These are phyloP conservation scores for Leptodontidium sp. DNA, from an alignment of 2,329 filamentous ascomycete genomes.

Conservation along the genomic window DNA sequence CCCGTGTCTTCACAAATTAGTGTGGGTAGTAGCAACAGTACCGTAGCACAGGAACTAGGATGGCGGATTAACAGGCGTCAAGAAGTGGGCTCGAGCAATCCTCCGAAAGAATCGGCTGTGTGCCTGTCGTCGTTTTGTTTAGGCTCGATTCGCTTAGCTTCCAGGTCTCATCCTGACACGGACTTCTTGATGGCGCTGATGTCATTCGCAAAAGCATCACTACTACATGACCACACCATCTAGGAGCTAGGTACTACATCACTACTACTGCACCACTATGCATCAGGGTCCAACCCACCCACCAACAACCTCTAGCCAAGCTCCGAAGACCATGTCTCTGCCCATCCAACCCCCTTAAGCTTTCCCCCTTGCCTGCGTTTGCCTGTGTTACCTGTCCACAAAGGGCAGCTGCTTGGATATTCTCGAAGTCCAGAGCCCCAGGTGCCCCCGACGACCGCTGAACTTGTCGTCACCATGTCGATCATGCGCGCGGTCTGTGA, in stretches of 20 bases:
- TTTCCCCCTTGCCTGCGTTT: background rate
- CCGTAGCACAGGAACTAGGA: background rate
- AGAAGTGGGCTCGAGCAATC: background rate
- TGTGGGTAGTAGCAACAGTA: too few relatives aligned
- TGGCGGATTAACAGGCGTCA: too few relatives aligned
- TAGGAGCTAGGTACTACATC: too few relatives aligned
- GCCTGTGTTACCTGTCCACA: conserved; percentile 5
- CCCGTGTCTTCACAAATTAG: background rate
- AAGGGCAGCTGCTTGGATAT: background rate
- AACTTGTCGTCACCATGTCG: conserved; percentile 27
- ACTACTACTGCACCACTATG: too few relatives aligned
- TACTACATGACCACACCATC: too few relatives aligned
- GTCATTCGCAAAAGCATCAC: conserved; percentile 3
- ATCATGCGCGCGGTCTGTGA: conserved; percentile 15
- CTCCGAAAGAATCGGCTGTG: background rate
- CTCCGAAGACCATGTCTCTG: background rate
- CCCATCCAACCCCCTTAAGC: background rate
- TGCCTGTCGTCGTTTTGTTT: background rate
- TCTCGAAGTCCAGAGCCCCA: conserved; percentile 14
- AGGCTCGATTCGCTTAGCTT: background rate
- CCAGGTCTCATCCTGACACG: background rate
- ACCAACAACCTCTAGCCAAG: background rate
- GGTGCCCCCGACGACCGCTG: conserved; percentile 8
- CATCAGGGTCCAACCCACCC: conserved; percentile 4
- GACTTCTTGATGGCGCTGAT: background rate